phyloP scores from a whole-genome alignment of 371 early-diverging fungal genomes.

The Mucor racemosus region DNA sequence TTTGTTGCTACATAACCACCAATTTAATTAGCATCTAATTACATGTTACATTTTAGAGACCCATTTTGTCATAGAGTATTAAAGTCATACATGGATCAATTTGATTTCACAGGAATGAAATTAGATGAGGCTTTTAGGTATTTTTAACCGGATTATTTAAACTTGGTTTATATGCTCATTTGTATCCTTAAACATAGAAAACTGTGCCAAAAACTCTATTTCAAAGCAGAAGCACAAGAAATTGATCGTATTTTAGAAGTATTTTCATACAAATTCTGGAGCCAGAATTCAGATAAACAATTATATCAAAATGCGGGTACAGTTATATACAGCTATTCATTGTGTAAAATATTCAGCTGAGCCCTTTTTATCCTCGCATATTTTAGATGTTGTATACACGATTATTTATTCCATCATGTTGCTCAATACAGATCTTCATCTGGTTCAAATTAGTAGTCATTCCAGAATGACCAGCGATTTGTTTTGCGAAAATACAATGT shows the following conservation, averaged over 20 bases:
- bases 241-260: slow-evolving; percentile 83
- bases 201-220: slow-evolving; percentile 68
- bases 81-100: slow-evolving; percentile 66
- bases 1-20: neutral
- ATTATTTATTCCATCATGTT: slow-evolving; percentile 84
- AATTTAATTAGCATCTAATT: neutral
- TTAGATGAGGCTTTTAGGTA: slow-evolving; percentile 79
- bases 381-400: slow-evolving; percentile 74
- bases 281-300: slow-evolving; percentile 61
- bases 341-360: neutral
- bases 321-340: neutral
- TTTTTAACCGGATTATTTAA: neutral
- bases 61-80: slow-evolving; percentile 46
- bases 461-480: slow-evolving; percentile 55
- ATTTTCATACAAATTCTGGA: slow-evolving; percentile 77
- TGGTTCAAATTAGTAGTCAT: slow-evolving; percentile 57
- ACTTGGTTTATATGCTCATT: neutral
- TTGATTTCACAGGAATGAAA: slow-evolving; percentile 67
- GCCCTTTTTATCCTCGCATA: no score
- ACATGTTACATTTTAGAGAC: slow-evolving; percentile 25
- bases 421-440: slow-evolving; percentile 90
- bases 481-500: slow-evolving; percentile 59
- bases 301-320: slow-evolving; percentile 47
- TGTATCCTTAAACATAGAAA: slow-evolving; percentile 14
- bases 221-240: slow-evolving; percentile 88